These are phyloP conservation scores for Solanum aculeatissimum DNA, from an alignment of 305 asterid genomes.

Conservation along the genomic window DNA sequence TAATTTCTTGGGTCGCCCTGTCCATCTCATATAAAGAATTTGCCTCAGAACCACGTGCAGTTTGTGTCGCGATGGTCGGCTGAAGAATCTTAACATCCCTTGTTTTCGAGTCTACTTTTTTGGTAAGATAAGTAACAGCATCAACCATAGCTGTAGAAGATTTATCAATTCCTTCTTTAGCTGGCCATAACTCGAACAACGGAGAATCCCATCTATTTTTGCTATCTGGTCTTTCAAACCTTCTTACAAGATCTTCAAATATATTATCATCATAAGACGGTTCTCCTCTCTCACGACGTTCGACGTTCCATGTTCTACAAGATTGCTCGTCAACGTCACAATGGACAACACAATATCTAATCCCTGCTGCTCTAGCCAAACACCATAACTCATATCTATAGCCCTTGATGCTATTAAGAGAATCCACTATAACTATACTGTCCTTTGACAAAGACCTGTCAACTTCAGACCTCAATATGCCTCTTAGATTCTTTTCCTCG, in stretches of 20 bases:
- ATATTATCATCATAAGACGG: slow-evolving; percentile 48
- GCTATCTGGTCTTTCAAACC: slow-evolving; percentile 92
- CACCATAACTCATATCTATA: slow-evolving; percentile 98
- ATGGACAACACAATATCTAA: slow-evolving; percentile 73
- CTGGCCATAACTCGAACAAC: slow-evolving; percentile 65
- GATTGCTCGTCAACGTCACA: slow-evolving; percentile 50
- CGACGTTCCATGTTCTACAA: slow-evolving; percentile 72
- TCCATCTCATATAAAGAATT: slow-evolving; percentile 86
- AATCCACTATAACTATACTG: slow-evolving; percentile 69
- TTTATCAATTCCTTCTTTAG: slow-evolving; percentile 54
- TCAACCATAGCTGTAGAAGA: slow-evolving; percentile 51
- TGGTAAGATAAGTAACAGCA: slow-evolving; percentile 67
- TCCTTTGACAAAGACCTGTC: slow-evolving; percentile 81
- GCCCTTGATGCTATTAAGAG: slow-evolving; percentile 92
- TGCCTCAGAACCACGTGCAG: slow-evolving; percentile 47
- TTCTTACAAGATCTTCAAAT: slow-evolving; percentile 67
- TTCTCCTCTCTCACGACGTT: slow-evolving; percentile 40
- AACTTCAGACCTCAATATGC: slow-evolving; percentile 84
- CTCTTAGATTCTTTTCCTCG: slow-evolving; percentile 84
- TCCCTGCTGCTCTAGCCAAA: slow-evolving; percentile 92
- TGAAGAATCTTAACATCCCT: slow-evolving; percentile 72
- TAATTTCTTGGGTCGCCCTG: slow-evolving; percentile 82
- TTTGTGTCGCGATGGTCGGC: slow-evolving; percentile 91
- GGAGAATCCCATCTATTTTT: slow-evolving; percentile 98
- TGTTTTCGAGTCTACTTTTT: slow-evolving; percentile 70